Percentiles rank a stretch among this genome's conserved stretches.
Conservation (phyloP, 345 rosid species). For the Dipteronia sinensis region DNA sequence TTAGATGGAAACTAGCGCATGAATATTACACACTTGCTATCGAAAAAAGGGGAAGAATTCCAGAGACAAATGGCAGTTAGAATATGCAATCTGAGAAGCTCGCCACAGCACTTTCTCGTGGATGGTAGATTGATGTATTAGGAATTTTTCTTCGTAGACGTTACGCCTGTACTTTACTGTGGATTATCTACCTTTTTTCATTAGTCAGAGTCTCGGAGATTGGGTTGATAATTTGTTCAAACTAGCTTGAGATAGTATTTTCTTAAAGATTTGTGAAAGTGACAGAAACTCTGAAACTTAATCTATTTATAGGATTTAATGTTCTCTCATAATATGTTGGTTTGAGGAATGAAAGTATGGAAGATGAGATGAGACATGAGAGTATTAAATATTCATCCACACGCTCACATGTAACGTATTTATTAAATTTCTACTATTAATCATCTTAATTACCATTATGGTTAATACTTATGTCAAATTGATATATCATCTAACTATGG, state of each 20-base stretch:
- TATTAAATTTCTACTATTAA: too few relatives aligned
- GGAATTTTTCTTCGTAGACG: background rate
- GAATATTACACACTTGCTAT: background rate
- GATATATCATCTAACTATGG: too few relatives aligned
- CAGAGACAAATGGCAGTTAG: background rate
- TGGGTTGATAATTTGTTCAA: background rate
- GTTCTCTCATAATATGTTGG: too few relatives aligned
- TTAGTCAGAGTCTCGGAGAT: background rate
- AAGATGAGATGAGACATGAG: too few relatives aligned
- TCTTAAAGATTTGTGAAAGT: background rate
- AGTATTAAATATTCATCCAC: too few relatives aligned
- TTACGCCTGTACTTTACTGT: too few relatives aligned
- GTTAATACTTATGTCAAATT: too few relatives aligned
- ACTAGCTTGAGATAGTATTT: background rate
- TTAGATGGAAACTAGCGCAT: slow-evolving; percentile 48
- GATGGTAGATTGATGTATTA: background rate
- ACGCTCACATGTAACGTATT: background rate
- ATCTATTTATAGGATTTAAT: too few relatives aligned
- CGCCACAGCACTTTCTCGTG: background rate
- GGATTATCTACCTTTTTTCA: background rate
- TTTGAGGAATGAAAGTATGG: too few relatives aligned
- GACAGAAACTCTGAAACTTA: too few relatives aligned
- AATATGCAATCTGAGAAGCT: background rate
- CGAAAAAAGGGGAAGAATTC: background rate
- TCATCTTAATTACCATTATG: too few relatives aligned